Evolutionary conservation across 495 filamentous ascomycete genomes (phyloP).

Genomic region (Lasiosphaeria hispida): DNA sequence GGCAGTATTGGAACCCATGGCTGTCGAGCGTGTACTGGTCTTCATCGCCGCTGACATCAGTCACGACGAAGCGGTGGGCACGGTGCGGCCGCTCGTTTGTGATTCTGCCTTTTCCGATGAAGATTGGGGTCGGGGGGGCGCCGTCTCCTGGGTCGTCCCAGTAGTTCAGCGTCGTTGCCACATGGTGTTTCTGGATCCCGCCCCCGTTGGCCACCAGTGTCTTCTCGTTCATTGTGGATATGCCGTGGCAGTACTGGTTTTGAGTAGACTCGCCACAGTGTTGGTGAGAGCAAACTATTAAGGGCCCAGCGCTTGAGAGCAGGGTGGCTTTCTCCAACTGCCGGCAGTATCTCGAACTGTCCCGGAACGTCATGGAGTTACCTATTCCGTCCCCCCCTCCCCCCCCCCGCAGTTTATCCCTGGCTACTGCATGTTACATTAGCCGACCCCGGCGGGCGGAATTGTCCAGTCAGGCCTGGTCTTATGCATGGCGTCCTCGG

Average conservation of each 20-base stretch:
- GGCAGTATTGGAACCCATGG: conserved; percentile 40
- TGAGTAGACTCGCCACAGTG: too few relatives aligned
- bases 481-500: too few relatives aligned
- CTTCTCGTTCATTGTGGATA: too few relatives aligned
- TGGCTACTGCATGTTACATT: too few relatives aligned
- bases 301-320: neutral
- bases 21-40: conserved; percentile 35
- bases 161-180: conserved; percentile 59
- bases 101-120: conserved; percentile 37
- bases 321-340: neutral
- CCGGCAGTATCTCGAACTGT: neutral
- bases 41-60: conserved; percentile 38
- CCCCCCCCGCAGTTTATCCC: too few relatives aligned
- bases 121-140: conserved; percentile 50
- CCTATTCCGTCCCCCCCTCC: too few relatives aligned
- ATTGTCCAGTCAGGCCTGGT: too few relatives aligned
- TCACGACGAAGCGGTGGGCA: conserved; percentile 38
- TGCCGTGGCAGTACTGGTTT: too few relatives aligned
- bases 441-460: too few relatives aligned
- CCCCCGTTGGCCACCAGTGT: neutral
- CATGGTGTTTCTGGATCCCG: conserved; percentile 30
- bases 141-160: conserved; percentile 61
- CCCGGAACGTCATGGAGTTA: neutral
- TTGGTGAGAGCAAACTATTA: too few relatives aligned
- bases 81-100: conserved; percentile 46